Conservation (phyloP, 805 yeast species). For the Candida taoyuanica region DNA sequence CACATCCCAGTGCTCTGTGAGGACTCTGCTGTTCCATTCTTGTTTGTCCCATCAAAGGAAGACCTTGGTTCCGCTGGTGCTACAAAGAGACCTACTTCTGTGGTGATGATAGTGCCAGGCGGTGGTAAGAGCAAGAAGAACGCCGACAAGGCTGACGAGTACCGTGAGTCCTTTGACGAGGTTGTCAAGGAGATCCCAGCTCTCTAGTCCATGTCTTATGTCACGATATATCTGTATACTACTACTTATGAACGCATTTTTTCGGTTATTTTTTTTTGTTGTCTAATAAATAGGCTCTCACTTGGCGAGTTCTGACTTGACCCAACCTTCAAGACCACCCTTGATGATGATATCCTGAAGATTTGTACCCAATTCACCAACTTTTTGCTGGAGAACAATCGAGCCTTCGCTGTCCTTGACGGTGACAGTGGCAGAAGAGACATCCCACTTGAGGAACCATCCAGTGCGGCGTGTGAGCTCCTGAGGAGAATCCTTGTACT, state of each 20-base stretch:
- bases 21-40: conserved; percentile 84
- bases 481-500: conserved; percentile 46
- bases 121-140: conserved; percentile 78
- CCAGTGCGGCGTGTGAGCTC: conserved; percentile 95
- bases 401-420: conserved; percentile 62
- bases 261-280: neutral
- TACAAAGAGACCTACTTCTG: conserved; percentile 97
- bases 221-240: neutral
- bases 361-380: conserved; percentile 93
- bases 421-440: conserved; percentile 72
- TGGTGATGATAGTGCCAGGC: conserved; percentile 96
- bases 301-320: conserved; percentile 56
- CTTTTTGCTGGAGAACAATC: conserved; percentile 73
- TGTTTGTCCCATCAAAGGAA: conserved; percentile 95
- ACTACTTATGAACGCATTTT: neutral
- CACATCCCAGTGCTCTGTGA: conserved; percentile 98
- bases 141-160: conserved; percentile 72
- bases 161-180: conserved; percentile 90
- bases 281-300: neutral
- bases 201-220: conserved; percentile 7
- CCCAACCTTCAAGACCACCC: conserved; percentile 99
- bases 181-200: conserved; percentile 80
- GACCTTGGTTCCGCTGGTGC: conserved; percentile 99
- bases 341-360: conserved; percentile 94
- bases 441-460: conserved; percentile 90